These are phyloP conservation scores for Gnaphalium uliginosum DNA, from an alignment of 129 eudicot species.

Conservation along the genomic window DNA sequence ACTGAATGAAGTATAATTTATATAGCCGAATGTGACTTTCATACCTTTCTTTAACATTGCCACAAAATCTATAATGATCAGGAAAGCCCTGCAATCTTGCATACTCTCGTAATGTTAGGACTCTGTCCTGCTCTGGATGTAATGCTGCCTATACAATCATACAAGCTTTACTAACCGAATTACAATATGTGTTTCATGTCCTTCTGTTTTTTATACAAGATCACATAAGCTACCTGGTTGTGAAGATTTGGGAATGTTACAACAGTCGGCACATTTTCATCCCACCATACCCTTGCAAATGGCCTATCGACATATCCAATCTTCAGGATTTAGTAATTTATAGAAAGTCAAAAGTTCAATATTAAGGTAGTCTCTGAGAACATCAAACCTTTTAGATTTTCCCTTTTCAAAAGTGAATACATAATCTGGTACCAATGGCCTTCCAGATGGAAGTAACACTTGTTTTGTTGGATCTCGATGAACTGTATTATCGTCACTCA, in stretches of 20 bases:
- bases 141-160: conserved; percentile 47
- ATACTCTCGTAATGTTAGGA: conserved; percentile 79
- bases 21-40: background rate
- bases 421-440: conserved; percentile 67
- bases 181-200: background rate
- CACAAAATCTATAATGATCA: conserved; percentile 78
- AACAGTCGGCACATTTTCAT: conserved; percentile 81
- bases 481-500: conserved; percentile 58
- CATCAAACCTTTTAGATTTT: conserved; percentile 62
- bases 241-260: conserved; percentile 61
- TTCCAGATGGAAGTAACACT: conserved; percentile 70
- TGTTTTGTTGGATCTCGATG: conserved; percentile 51
- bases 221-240: conserved; percentile 44
- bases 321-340: background rate
- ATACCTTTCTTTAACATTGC: conserved; percentile 80
- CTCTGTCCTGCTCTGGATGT: conserved; percentile 95
- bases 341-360: background rate
- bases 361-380: conserved; percentile 8
- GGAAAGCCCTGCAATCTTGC: conserved; percentile 96
- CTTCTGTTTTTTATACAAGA: conserved; percentile 9
- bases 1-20: background rate
- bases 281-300: conserved; percentile 95
- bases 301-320: conserved; percentile 53
- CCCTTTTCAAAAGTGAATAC: conserved; percentile 74
- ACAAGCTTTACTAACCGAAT: background rate